Conservation (phyloP, 768 basidiomycete genomes). For the Asterophora parasitica region DNA sequence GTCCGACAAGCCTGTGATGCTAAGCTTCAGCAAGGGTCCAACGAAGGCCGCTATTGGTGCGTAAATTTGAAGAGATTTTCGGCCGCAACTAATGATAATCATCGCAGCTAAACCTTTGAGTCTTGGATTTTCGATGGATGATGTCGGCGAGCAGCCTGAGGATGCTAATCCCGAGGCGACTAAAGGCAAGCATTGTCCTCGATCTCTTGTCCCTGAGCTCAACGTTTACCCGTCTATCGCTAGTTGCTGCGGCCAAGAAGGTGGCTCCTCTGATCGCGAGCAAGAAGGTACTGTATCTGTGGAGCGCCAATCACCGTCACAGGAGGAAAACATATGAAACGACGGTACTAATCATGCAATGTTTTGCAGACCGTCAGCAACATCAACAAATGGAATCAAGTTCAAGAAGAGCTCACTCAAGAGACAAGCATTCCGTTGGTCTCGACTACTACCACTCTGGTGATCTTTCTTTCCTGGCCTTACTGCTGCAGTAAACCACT, state of each 20-base stretch:
- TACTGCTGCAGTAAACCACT: constrained; percentile 15
- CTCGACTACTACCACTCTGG: constrained; percentile 23
- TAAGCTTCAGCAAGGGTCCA: constrained; percentile 63
- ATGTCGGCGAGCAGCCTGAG: constrained; percentile 39
- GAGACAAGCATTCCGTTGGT: constrained; percentile 24
- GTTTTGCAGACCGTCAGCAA: constrained; percentile 70
- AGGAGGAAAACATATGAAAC: neutral
- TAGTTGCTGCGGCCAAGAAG: constrained; percentile 50
- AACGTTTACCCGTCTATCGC: neutral
- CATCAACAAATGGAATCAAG: constrained; percentile 96
- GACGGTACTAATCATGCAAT: constrained; percentile 8
- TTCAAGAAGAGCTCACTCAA: constrained; percentile 79
- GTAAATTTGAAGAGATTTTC: neutral
- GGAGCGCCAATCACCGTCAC: constrained; percentile 1
- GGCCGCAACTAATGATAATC: constrained; percentile 6
- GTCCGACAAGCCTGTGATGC: constrained; percentile 75
- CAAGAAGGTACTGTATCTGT: constrained; percentile 59
- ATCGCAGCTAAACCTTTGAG: constrained; percentile 34
- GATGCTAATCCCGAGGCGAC: constrained; percentile 36
- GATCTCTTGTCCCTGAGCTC: neutral
- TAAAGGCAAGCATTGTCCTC: constrained; percentile 42
- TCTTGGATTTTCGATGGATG: constrained; percentile 68
- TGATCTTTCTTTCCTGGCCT: constrained; percentile 29
- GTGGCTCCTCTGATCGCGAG: constrained; percentile 81
- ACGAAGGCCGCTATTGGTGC: constrained; percentile 28